These are phyloP conservation scores for Populus tomentosa DNA, from an alignment of 441 rosid species.

Conservation along the genomic window DNA sequence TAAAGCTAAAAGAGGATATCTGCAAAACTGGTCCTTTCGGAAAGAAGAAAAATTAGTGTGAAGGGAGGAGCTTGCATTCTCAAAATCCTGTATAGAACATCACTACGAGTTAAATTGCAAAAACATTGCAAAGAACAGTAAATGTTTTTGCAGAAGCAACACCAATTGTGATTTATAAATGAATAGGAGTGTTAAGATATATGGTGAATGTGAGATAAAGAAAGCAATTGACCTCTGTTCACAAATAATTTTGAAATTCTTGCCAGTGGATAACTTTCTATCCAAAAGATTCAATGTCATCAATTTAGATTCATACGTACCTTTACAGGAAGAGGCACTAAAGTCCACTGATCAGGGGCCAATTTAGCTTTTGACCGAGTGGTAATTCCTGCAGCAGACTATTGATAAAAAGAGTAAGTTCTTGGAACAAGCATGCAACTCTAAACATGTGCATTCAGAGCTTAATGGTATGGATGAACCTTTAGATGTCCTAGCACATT, in stretches of 20 bases:
- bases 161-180: not conserved
- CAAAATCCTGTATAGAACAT: not conserved
- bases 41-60: no score
- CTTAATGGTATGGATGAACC: conserved; percentile 37
- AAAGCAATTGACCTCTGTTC: not conserved
- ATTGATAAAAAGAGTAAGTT: conserved; percentile 15
- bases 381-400: conserved; percentile 76
- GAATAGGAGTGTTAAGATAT: not conserved
- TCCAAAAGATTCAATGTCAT: conserved; percentile 1
- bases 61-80: not conserved
- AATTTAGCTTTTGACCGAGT: conserved; percentile 90
- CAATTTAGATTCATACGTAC: conserved; percentile 33
- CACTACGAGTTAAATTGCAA: not conserved
- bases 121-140: not conserved
- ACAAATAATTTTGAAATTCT: not conserved
- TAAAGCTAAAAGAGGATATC: not conserved
- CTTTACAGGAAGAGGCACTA: conserved; percentile 74
- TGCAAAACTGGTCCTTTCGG: not conserved
- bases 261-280: not conserved
- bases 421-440: not conserved
- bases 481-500: conserved; percentile 71
- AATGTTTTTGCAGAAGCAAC: not conserved
- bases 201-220: not conserved
- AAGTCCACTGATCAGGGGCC: conserved; percentile 82
- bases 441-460: not conserved